Conservation (phyloP, 495 filamentous ascomycete species). For the Xylaria longipes region DNA sequence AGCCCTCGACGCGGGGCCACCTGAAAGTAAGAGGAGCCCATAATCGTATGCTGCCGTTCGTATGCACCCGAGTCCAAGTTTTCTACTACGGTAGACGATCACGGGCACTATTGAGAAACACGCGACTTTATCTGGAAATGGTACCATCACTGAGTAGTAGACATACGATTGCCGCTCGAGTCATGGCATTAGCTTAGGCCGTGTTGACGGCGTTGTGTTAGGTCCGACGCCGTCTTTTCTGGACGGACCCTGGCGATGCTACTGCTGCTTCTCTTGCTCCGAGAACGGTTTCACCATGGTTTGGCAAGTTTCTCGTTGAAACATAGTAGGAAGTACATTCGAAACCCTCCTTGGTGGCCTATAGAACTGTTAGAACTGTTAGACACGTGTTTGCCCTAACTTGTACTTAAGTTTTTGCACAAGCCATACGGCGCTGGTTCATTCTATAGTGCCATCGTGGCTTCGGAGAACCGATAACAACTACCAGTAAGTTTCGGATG, state of each 20-base stretch:
- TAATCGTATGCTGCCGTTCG: neutral
- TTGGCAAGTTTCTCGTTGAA: constrained; percentile 7
- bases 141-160: neutral
- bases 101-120: neutral
- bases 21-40: constrained; percentile 1
- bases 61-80: too few species aligned
- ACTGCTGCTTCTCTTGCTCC: neutral
- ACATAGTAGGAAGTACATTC: neutral
- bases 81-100: neutral
- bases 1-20: neutral
- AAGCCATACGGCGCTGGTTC: neutral
- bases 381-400: neutral
- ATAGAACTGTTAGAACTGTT: neutral
- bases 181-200: neutral
- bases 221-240: neutral
- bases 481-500: neutral
- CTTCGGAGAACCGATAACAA: neutral
- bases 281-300: constrained; percentile 17
- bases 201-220: neutral
- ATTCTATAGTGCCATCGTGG: neutral
- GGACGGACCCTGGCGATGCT: neutral
- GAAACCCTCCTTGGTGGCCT: constrained; percentile 3
- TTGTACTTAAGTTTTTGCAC: neutral
- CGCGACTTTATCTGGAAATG: neutral
- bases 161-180: neutral